Evolutionary conservation across 139 green algal species (phyloP).

Genomic region (Dunaliella primolecta): DNA sequence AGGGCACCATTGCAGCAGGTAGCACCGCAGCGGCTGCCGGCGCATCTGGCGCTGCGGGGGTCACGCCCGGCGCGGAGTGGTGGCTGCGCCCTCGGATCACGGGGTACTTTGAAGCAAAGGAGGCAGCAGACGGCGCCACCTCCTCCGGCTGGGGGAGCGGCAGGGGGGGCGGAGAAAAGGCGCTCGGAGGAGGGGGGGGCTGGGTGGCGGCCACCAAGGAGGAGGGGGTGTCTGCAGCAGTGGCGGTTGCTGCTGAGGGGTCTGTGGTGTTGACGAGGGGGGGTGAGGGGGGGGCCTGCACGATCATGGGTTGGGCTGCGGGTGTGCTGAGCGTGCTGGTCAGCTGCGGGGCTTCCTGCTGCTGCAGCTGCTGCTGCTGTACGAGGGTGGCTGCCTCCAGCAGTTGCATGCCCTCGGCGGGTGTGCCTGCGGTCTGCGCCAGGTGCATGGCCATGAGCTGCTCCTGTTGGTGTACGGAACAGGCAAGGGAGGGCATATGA

Average conservation of each 20-base stretch:
- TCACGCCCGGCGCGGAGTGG: not conserved
- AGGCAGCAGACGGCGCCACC: not conserved
- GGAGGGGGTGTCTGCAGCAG: too few species aligned
- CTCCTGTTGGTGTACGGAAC: too few species aligned
- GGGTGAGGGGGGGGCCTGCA: not conserved
- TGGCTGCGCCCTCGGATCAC: not conserved
- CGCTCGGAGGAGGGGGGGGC: not conserved
- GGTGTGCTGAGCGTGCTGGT: not conserved
- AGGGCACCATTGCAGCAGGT: not conserved
- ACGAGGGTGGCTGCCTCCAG: conserved; percentile 4
- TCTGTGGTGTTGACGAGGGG: too few species aligned
- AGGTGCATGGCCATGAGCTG: not conserved
- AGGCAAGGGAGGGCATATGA: too few species aligned
- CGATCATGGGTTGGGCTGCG: not conserved
- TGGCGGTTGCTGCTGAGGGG: too few species aligned
- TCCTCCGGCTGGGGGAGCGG: not conserved
- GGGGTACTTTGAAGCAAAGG: not conserved
- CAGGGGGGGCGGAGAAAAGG: not conserved
- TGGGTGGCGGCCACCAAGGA: not conserved
- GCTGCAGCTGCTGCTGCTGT: not conserved
- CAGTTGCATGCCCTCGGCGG: not conserved
- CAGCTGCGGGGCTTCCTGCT: not conserved
- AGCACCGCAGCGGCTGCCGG: not conserved
- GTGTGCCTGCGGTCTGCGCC: not conserved
- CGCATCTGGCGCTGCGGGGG: not conserved